Base-by-base conservation (phyloP, 192 early-diverging fungal species). In the Coemansia sp. region DNA sequence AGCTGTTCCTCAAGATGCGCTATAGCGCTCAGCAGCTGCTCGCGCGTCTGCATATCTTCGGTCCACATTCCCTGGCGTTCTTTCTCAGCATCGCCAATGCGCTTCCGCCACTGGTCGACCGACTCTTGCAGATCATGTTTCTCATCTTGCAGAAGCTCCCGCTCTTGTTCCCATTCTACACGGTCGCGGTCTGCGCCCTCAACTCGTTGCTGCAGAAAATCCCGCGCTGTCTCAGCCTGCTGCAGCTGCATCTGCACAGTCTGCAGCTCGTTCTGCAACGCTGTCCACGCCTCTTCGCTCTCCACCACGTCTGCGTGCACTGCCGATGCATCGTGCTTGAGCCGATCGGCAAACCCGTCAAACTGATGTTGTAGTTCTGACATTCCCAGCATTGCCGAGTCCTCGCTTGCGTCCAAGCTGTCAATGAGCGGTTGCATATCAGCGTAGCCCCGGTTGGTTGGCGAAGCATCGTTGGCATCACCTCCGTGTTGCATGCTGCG, bases 11-110 rank as follows among this genome's bases (percentile, higher is more conserved):
- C 77, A 2, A 74, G 64, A 14, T 46, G 56, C 2, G 38, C 64
- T 54, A 79, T 74, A 3, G 67, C 42, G 3, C 52, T 44, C 9
- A 79, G 52, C 18, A 79, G 68, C 72, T 71, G 48, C 36, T 66
- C 68, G 6, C 72, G 72, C 20, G 61, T 54, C 71, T 79, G 67
- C 23, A 37, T 40, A 26, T 68, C 77, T 10, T 74, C 77, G 2
- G 46, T 70, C 77, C 72, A 74, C 36, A 48, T 59, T 9, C 77
- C 77, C 47, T 74, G 64, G 15, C 72, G 77, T 47, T 79, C 71
- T 18, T 28, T 60, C 61, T 79, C 77, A 34, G 54, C 60, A 7
- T 70, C 72, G 4, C 66, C 77, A 24, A 79, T 74, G 17, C 77
- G 71, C 37, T 70, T 53, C 21, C 66, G 67, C 77, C 77, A 79